phyloP scores from a whole-genome alignment of 2,329 filamentous ascomycete genomes.

The Aureobasidium melanogenum region DNA sequence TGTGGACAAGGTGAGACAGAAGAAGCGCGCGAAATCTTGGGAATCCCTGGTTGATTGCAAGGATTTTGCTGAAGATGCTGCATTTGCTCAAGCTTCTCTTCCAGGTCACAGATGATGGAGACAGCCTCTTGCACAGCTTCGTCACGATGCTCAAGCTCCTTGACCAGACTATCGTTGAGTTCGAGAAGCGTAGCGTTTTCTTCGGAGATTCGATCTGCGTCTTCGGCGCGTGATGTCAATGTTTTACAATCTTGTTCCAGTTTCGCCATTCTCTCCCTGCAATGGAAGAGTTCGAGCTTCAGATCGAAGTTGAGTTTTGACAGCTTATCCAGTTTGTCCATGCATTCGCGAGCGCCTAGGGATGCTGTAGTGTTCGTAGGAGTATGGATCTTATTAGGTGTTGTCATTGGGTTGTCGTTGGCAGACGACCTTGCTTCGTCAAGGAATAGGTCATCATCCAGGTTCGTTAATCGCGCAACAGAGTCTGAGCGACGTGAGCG shows the following conservation, averaged over 20 bases:
- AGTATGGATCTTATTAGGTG: constrained; percentile 14
- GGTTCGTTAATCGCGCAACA: constrained; percentile 17
- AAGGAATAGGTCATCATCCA: constrained; percentile 29
- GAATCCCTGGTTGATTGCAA: too few species aligned
- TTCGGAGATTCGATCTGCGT: constrained; percentile 15
- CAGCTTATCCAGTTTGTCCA: constrained; percentile 58
- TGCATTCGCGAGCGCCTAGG: constrained; percentile 55
- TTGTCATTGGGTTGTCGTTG: constrained; percentile 19
- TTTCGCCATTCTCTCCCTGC: constrained; percentile 53
- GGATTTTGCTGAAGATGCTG: neutral
- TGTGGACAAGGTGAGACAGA: neutral
- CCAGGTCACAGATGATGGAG: constrained; percentile 57
- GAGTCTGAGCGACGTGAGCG: constrained; percentile 27
- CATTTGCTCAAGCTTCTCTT: constrained; percentile 34
- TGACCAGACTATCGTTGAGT: constrained; percentile 49
- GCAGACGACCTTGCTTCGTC: constrained; percentile 21
- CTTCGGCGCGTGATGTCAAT: constrained; percentile 44
- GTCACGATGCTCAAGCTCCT: constrained; percentile 58
- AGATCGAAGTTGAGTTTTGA: constrained; percentile 60
- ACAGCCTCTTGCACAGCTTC: constrained; percentile 64
- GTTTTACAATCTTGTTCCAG: constrained; percentile 51
- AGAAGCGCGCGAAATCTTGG: too few species aligned
- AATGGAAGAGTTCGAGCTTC: constrained; percentile 63
- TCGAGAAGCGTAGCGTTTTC: constrained; percentile 42
- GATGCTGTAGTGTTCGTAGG: constrained; percentile 2